Percentiles rank a stretch among this genome's conserved stretches.
phyloP scores from a whole-genome alignment of 345 rosid species.

The Brassica nigra region DNA sequence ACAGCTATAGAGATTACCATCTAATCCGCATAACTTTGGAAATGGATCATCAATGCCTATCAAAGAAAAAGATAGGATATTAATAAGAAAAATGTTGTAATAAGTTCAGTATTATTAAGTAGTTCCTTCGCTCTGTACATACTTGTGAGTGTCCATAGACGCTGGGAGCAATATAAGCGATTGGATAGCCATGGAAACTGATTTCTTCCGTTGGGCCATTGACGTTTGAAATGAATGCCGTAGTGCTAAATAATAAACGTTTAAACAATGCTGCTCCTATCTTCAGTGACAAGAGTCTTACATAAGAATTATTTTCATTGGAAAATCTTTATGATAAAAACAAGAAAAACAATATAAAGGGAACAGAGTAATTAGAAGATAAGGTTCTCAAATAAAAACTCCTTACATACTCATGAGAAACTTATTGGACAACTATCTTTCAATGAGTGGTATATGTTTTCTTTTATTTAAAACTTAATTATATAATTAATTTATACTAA shows the following conservation, averaged over 20 bases:
- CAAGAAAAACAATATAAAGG: no score
- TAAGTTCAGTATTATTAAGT: background rate
- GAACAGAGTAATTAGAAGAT: no score
- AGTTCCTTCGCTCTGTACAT: background rate
- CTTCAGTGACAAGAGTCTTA: background rate
- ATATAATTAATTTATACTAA: no score
- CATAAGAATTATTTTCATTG: background rate
- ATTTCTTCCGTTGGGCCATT: conserved; percentile 57
- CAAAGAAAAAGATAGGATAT: background rate
- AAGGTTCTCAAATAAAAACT: no score
- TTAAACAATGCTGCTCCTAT: conserved; percentile 44
- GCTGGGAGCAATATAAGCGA: conserved; percentile 56
- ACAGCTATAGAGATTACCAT: conserved; percentile 60
- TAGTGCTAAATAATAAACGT: conserved; percentile 45
- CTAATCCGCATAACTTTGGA: conserved; percentile 59
- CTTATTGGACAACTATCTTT: no score
- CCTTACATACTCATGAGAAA: no score
- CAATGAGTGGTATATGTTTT: no score
- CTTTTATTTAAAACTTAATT: no score
- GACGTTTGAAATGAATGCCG: conserved; percentile 50
- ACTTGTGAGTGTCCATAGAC: conserved; percentile 59
- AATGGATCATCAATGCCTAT: conserved; percentile 66
- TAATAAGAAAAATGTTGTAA: background rate
- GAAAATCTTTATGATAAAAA: no score
- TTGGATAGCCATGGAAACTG: conserved; percentile 52